Conservation (phyloP, 2,329 filamentous ascomycete species). For the Stachybotrys elegans region DNA sequence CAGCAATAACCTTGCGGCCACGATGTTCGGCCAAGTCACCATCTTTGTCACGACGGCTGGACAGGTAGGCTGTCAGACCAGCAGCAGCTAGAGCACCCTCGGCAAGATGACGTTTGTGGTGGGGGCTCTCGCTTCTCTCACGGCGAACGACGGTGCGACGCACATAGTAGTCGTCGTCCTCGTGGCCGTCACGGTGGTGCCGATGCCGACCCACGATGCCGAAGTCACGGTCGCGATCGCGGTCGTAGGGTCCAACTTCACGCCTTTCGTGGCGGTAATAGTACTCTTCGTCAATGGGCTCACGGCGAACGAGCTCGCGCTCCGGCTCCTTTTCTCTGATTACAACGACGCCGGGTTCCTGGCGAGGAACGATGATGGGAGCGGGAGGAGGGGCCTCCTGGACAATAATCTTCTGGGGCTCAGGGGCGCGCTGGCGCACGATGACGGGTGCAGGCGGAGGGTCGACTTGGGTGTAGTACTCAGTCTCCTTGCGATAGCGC, state of each 20-base stretch:
- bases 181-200: constrained; percentile 38
- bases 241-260: constrained; percentile 35
- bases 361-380: constrained; percentile 44
- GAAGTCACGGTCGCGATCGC: constrained; percentile 20
- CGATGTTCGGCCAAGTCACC: constrained; percentile 46
- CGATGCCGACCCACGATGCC: constrained; percentile 29
- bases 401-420: constrained; percentile 56
- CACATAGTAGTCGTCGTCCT: constrained; percentile 44
- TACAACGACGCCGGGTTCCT: constrained; percentile 40
- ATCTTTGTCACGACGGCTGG: constrained; percentile 46
- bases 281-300: constrained; percentile 40
- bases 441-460: constrained; percentile 48
- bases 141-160: constrained; percentile 42
- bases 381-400: constrained; percentile 50
- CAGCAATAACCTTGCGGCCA: constrained; percentile 54
- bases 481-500: constrained; percentile 56
- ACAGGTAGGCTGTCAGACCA: constrained; percentile 54
- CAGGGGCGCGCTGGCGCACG: constrained; percentile 49
- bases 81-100: constrained; percentile 62
- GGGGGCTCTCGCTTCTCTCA: constrained; percentile 45
- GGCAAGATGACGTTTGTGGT: constrained; percentile 55
- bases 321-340: constrained; percentile 36
- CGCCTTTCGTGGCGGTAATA: constrained; percentile 45
- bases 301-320: constrained; percentile 29
- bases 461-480: constrained; percentile 52